phyloP scores from a whole-genome alignment of 306 rosid genomes.

The Acacia melanoxylon region DNA sequence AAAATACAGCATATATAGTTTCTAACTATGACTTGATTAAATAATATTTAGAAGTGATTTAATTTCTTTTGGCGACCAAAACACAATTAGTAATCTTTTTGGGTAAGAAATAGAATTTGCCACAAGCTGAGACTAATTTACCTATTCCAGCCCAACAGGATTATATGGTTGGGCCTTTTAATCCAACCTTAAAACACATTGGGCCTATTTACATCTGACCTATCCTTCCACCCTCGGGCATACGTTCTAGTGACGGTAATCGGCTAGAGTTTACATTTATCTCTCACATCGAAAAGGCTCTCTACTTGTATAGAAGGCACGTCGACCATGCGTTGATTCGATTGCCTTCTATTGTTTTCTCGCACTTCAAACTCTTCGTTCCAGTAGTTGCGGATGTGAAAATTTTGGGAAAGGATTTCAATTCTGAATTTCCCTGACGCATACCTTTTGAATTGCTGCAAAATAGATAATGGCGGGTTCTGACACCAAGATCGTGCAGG shows the following conservation, averaged over 20 bases:
- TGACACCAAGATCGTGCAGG: constrained; percentile 73
- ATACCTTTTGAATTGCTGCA: neutral
- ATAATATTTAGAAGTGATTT: neutral
- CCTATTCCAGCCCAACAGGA: too few species aligned
- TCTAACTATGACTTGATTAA: neutral
- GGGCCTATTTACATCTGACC: neutral
- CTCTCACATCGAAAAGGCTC: neutral
- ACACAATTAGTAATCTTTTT: neutral
- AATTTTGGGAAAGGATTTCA: neutral
- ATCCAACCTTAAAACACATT: neutral
- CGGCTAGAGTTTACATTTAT: neutral
- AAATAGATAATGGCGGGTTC: constrained; percentile 50
- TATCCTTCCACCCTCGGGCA: neutral
- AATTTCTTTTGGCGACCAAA: neutral
- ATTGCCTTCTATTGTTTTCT: neutral
- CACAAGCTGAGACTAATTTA: neutral
- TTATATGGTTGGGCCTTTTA: neutral
- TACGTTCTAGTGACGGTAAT: neutral
- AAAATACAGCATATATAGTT: too few species aligned
- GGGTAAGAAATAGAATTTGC: too few species aligned
- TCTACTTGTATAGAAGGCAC: neutral
- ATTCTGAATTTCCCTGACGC: neutral
- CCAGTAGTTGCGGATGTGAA: neutral
- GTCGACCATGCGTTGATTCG: neutral
- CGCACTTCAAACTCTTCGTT: neutral